Base-by-base conservation (phyloP, 306 rosid species). In the Ormosia semicastrata region DNA sequence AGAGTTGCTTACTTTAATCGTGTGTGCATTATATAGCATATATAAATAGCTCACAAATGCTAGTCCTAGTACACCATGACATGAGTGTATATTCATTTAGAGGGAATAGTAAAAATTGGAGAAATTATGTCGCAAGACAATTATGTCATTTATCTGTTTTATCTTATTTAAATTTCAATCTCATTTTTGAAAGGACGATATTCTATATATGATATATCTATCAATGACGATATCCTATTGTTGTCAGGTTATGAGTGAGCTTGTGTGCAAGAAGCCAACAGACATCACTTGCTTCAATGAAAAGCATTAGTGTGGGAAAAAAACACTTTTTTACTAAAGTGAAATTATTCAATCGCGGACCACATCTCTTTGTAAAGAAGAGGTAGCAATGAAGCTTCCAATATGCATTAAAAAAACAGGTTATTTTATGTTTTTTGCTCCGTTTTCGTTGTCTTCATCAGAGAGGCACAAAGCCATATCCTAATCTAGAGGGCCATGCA, bases 391-490 rank as follows among this genome's bases (percentile, higher is more conserved):
- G 84, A 58, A 81, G 66, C 73, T 72, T 81, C 73, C 47, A 2
- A 4, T 60, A 9, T 58, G 17, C 47, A 40, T 67, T 44, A 32
- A 13, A 60, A 62, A 18, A 6, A 13, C 7, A 40, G 4, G 2
- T 74, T 13, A 40, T 36, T 39, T 18, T 36, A 2, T 52, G 1
- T 0, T 8, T 54, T 43, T 64, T 52, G 32, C 10, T 33, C 24
- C 30, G 0, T 62, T 81, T 50, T 12, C 24, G 0, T 71, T 71
- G 84, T 80, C 84, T 72, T 81, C 84, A 63, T 14, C 50, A 6
- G 40, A 32, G 29, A 56, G 59, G 2, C 17, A 29, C 39, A 24
- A 39, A 24, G 1, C 1, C 24, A 24, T 24, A 24, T 24, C 24
- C 24, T 24, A 24, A 24, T 24, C 24, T 24, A 24, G 24, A 24